These are phyloP conservation scores for Gynandropsis gynandra DNA, from an alignment of 345 rosid species.

Conservation along the genomic window DNA sequence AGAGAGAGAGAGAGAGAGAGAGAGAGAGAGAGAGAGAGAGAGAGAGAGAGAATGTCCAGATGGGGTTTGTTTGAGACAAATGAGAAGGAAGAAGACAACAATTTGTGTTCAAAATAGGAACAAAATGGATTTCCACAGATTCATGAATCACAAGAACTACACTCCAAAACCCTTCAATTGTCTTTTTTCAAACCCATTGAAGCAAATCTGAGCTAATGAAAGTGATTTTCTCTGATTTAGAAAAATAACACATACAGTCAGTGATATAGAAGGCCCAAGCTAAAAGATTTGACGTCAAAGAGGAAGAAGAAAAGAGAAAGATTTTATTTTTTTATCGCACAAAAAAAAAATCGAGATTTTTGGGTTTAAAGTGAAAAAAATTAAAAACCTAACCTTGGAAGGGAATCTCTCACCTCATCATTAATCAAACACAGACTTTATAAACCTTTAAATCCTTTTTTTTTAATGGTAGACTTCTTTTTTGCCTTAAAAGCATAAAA, in stretches of 20 bases:
- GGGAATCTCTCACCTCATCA: slow-evolving; percentile 18
- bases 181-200: slow-evolving; percentile 21
- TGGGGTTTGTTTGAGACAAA: slow-evolving; percentile 19
- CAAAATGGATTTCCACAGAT: slow-evolving; percentile 6
- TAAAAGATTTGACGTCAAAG: no score
- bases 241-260: slow-evolving; percentile 19
- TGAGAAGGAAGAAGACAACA: no score
- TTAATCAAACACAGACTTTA: background rate
- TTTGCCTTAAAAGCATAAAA: slow-evolving; percentile 50
- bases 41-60: background rate
- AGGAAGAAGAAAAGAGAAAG: slow-evolving; percentile 7
- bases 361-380: background rate
- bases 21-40: no score
- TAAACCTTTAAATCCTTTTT: slow-evolving; percentile 32
- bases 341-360: slow-evolving; percentile 20
- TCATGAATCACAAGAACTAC: slow-evolving; percentile 13
- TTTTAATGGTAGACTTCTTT: slow-evolving; percentile 21
- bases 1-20: no score
- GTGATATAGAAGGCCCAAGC: slow-evolving; percentile 17
- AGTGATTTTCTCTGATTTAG: slow-evolving; percentile 16
- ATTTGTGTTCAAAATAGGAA: no score
- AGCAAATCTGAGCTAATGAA: slow-evolving; percentile 26
- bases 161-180: slow-evolving; percentile 28
- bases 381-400: slow-evolving; percentile 15
- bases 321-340: slow-evolving; percentile 22